Conservation (phyloP, 1,284 basidiomycete species). For the Trichosporon faecale region DNA sequence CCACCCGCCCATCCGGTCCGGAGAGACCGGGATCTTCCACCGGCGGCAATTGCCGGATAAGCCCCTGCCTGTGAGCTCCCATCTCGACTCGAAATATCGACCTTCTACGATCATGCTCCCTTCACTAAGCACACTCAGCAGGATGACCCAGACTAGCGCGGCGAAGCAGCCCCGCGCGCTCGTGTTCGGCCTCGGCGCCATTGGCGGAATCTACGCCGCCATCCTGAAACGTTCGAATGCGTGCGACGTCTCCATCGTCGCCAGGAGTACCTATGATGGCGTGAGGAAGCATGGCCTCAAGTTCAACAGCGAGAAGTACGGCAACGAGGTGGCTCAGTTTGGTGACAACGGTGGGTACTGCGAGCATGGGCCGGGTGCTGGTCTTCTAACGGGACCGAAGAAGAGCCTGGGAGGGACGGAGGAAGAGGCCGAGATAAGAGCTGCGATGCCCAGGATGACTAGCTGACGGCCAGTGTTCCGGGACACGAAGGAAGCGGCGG, state of each 20-base stretch:
- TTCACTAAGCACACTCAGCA: constrained; percentile 4
- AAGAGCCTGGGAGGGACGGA: too few relatives aligned
- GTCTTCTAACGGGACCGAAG: neutral
- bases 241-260: constrained; percentile 53
- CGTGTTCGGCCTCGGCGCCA: constrained; percentile 51
- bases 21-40: neutral
- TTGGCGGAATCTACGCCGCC: constrained; percentile 55
- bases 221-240: constrained; percentile 49
- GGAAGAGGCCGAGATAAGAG: neutral
- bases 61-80: neutral
- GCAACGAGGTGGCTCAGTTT: constrained; percentile 13
- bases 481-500: constrained; percentile 44
- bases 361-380: too few relatives aligned
- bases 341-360: constrained; percentile 38
- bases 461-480: constrained; percentile 38
- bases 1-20: neutral
- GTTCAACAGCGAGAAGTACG: constrained; percentile 47
- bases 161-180: constrained; percentile 31
- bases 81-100: neutral
- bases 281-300: constrained; percentile 48
- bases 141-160: constrained; percentile 10
- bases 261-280: constrained; percentile 52
- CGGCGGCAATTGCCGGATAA: neutral
- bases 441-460: neutral
- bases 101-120: neutral